phyloP scores from a whole-genome alignment of 306 rosid species.

The Vicia sativa region DNA sequence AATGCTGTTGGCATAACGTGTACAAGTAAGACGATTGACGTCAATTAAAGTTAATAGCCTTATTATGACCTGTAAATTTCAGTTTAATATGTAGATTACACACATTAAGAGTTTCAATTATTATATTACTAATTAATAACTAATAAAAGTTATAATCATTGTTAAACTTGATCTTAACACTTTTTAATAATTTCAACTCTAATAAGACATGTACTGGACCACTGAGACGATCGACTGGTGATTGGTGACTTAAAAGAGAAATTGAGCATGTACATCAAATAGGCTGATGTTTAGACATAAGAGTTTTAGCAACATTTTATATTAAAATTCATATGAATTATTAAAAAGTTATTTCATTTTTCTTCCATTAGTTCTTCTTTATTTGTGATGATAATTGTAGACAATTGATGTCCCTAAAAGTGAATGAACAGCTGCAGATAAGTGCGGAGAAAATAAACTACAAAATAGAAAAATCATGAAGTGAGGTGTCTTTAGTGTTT shows the following conservation, averaged over 20 bases:
- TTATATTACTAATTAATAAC: not conserved
- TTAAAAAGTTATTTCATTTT: too few relatives aligned
- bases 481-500: too few relatives aligned
- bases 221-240: not conserved
- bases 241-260: conserved; percentile 36
- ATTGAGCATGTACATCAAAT: conserved; percentile 28
- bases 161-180: conserved; percentile 28
- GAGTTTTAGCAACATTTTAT: too few relatives aligned
- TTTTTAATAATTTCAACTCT: conserved; percentile 33
- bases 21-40: conserved; percentile 48
- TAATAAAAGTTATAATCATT: conserved; percentile 38
- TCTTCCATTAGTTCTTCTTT: too few relatives aligned
- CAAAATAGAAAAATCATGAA: too few relatives aligned
- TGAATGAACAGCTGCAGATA: too few relatives aligned
- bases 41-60: conserved; percentile 42
- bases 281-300: not conserved
- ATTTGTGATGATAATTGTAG: too few relatives aligned
- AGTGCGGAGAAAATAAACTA: too few relatives aligned
- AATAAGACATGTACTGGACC: conserved; percentile 29
- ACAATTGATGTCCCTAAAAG: too few relatives aligned
- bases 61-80: conserved; percentile 32
- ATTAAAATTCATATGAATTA: too few relatives aligned
- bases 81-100: conserved; percentile 36
- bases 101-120: conserved; percentile 21
- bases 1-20: conserved; percentile 54